phyloP scores from a whole-genome alignment of 2,329 filamentous ascomycete genomes.

The Fusarium irregulare region DNA sequence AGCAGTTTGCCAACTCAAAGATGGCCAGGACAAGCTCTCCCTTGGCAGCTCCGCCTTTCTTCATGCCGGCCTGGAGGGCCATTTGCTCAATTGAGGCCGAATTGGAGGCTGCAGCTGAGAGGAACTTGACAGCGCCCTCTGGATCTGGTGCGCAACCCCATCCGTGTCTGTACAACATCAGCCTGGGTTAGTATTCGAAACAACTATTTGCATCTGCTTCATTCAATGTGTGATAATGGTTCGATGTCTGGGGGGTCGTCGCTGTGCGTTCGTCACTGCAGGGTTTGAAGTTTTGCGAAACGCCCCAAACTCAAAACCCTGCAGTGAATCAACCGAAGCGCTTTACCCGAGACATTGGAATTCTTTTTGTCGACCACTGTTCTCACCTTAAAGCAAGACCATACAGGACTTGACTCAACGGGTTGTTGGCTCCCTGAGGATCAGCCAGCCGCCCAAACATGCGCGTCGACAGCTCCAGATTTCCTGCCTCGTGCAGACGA shows the following conservation, averaged over 20 bases:
- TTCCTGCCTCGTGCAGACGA: conserved; percentile 85
- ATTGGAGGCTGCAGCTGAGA: conserved; percentile 90
- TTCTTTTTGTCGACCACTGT: neutral
- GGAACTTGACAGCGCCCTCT: conserved; percentile 80
- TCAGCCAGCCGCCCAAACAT: conserved; percentile 89
- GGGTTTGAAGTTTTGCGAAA: conserved; percentile 24
- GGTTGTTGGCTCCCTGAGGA: conserved; percentile 86
- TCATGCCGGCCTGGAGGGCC: conserved; percentile 86
- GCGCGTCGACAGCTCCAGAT: conserved; percentile 81
- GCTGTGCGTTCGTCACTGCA: conserved; percentile 2
- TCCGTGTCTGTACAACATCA: conserved; percentile 73
- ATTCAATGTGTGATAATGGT: neutral
- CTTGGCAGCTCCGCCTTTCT: conserved; percentile 93
- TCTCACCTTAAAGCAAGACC: conserved; percentile 84
- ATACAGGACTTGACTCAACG: conserved; percentile 94
- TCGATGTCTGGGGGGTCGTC: conserved; percentile 6
- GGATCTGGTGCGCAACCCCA: conserved; percentile 87
- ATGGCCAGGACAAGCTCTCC: conserved; percentile 96
- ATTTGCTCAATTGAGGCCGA: conserved; percentile 87
- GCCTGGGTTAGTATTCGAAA: conserved; percentile 29
- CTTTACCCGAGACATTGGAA: conserved; percentile 28
- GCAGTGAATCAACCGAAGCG: neutral
- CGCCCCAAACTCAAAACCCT: conserved; percentile 14
- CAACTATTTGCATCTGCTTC: neutral
- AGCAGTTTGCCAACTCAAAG: conserved; percentile 92